Percentiles rank a stretch among this genome's conserved stretches.
Conservation (phyloP, 2,329 filamentous ascomycete genomes). For the Apiospora aurea region DNA sequence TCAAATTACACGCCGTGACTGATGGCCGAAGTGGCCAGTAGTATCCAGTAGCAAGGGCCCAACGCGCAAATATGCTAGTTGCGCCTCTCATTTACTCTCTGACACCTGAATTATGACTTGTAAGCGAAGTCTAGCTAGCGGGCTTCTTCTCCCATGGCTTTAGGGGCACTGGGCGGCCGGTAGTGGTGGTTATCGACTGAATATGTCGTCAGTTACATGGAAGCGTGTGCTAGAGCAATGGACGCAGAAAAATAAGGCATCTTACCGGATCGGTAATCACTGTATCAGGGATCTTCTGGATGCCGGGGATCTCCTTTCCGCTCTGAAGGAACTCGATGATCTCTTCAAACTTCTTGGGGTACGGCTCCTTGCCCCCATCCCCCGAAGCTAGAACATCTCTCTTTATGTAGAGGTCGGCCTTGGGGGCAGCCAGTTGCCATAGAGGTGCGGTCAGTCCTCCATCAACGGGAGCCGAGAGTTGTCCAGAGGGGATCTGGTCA, state of each 20-base stretch:
- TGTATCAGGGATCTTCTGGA: slow-evolving; percentile 76
- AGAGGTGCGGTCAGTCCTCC: slow-evolving; percentile 31
- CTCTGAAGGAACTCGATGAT: slow-evolving; percentile 77
- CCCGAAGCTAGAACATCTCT: slow-evolving; percentile 31
- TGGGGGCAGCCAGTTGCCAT: slow-evolving; percentile 43
- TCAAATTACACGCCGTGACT: not conserved
- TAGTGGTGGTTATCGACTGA: slow-evolving; percentile 28
- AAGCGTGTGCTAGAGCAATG: not conserved
- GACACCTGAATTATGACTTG: not conserved
- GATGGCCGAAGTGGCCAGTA: not conserved
- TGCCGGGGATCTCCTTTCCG: slow-evolving; percentile 76
- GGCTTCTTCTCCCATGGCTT: slow-evolving; percentile 28
- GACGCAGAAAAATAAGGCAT: not conserved
- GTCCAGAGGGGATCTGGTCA: not conserved
- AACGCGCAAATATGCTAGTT: not conserved
- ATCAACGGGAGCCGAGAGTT: not conserved
- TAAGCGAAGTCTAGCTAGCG: not conserved
- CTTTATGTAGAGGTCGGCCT: slow-evolving; percentile 40
- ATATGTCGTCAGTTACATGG: not conserved
- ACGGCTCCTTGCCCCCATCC: slow-evolving; percentile 54
- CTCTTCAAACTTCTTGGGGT: slow-evolving; percentile 76
- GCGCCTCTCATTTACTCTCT: not conserved
- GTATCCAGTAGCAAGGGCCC: not conserved
- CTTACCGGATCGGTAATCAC: slow-evolving; percentile 65
- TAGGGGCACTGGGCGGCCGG: slow-evolving; percentile 26